Evolutionary conservation across 176 grass and related monocot species (phyloP).

Genomic region (Oryza glumipatula): DNA sequence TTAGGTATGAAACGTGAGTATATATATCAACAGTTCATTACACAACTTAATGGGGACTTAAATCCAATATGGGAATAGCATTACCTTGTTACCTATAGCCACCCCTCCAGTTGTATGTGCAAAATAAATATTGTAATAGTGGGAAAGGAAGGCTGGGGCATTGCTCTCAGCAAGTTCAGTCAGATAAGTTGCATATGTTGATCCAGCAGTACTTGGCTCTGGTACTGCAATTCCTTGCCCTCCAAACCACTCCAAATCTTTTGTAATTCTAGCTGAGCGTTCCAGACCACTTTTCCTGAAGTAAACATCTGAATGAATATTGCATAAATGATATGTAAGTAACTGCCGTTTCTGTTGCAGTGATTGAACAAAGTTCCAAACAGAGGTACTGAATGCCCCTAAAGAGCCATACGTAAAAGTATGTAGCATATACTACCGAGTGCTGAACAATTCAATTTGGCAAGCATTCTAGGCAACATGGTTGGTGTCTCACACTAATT

Average conservation of each 20-base stretch:
- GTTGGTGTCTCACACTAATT: not conserved
- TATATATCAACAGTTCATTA: not conserved
- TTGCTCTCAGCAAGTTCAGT: conserved; percentile 66
- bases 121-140: conserved; percentile 99
- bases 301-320: conserved; percentile 73
- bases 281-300: conserved; percentile 81
- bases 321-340: conserved; percentile 36
- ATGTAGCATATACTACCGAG: not conserved
- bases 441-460: conserved; percentile 26
- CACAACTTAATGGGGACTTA: not conserved
- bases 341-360: not conserved
- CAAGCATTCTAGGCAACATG: not conserved
- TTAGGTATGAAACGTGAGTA: not conserved
- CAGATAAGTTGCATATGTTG: conserved; percentile 78
- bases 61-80: not conserved
- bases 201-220: conserved; percentile 65
- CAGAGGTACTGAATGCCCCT: not conserved
- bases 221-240: conserved; percentile 74
- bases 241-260: conserved; percentile 85
- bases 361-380: conserved; percentile 9
- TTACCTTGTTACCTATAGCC: conserved; percentile 79
- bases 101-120: conserved; percentile 74
- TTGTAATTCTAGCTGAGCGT: conserved; percentile 58
- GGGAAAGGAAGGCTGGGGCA: conserved; percentile 84
- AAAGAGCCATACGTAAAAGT: not conserved